Percentiles rank a stretch among this genome's conserved stretches.
Conservation (phyloP, 1,139 yeast species). For the Diutina sp. region DNA sequence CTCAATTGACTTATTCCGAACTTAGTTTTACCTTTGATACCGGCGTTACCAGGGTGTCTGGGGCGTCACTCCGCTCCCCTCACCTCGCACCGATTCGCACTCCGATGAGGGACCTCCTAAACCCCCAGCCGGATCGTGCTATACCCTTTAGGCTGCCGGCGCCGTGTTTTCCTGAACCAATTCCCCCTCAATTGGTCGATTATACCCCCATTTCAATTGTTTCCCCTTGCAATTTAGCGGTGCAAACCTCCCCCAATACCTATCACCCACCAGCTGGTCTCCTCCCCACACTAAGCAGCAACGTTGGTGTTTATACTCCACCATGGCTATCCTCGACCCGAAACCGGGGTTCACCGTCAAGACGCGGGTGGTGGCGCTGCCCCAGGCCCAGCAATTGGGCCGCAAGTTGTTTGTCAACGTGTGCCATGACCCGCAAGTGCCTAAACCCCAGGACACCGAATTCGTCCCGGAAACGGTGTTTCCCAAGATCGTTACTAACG, state of each 20-base stretch:
- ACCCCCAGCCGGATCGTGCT: neutral
- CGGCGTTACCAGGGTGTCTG: neutral
- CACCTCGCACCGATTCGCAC: neutral
- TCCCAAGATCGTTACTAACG: conserved; percentile 52
- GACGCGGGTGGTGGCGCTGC: conserved; percentile 30
- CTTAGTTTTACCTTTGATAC: too few relatives aligned
- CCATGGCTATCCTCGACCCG: conserved; percentile 19
- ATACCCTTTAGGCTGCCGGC: neutral
- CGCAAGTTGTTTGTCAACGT: conserved; percentile 71
- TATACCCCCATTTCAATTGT: neutral
- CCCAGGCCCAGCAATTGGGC: conserved; percentile 16
- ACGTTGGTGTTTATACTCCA: neutral
- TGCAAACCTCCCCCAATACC: neutral
- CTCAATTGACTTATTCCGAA: too few relatives aligned
- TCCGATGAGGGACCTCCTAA: neutral
- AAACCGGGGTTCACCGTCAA: conserved; percentile 56
- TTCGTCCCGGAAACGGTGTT: conserved; percentile 48
- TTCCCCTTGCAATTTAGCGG: neutral
- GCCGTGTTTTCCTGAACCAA: neutral
- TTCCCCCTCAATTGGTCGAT: neutral
- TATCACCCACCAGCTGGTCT: neutral
- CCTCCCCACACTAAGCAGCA: neutral
- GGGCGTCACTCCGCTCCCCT: neutral
- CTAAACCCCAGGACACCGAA: conserved; percentile 27
- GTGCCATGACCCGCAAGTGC: conserved; percentile 54